Evolutionary conservation across 2,329 filamentous ascomycete species (phyloP).

Genomic region (Diaporthe citri): DNA sequence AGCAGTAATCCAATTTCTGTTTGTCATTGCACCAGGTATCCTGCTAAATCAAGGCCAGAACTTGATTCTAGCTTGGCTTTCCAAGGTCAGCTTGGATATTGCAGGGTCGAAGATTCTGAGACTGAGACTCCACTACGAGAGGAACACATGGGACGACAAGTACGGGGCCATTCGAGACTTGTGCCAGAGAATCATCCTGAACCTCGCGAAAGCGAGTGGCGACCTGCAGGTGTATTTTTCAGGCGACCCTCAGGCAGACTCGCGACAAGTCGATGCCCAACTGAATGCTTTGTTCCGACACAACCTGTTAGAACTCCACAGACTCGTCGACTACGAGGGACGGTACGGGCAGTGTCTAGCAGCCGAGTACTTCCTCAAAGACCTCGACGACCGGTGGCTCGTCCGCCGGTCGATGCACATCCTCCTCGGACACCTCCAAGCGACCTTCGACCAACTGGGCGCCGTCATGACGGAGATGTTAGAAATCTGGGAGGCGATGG

Average conservation of each 20-base stretch:
- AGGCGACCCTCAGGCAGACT: background rate
- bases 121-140: constrained; percentile 16
- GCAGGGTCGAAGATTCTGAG: background rate
- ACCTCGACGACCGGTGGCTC: background rate
- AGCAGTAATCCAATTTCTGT: background rate
- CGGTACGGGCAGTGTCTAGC: background rate
- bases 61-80: background rate
- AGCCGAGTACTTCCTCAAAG: constrained; percentile 9
- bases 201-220: background rate
- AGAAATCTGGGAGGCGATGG: background rate
- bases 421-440: background rate
- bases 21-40: background rate
- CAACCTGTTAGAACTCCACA: background rate
- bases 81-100: background rate
- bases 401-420: background rate
- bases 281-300: background rate
- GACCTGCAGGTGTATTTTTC: background rate
- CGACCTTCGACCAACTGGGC: accelerated
- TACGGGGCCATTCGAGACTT: background rate
- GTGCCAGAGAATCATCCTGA: background rate
- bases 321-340: background rate
- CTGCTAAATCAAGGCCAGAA: background rate
- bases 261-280: background rate
- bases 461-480: background rate
- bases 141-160: background rate